Percentiles rank a stretch among this genome's conserved stretches.
phyloP scores from a whole-genome alignment of 108 stramenopile genomes.

The Cyclotella kingstonii region DNA sequence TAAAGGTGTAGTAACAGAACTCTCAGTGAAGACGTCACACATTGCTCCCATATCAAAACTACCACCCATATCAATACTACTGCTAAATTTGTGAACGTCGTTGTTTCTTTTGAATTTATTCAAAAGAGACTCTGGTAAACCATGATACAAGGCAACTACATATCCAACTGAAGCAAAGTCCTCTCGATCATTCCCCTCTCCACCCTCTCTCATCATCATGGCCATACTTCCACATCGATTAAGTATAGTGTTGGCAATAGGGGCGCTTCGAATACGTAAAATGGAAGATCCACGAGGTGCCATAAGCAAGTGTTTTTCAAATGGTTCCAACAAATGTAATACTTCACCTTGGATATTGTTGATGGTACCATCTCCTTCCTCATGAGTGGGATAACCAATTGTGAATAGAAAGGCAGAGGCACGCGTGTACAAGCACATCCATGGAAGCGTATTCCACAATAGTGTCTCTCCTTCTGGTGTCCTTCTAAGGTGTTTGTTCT shows the following conservation, averaged over 20 bases:
- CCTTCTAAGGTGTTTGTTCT: neutral
- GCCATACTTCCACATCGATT: conserved; percentile 31
- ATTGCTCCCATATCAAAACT: neutral
- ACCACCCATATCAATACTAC: neutral
- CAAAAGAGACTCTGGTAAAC: conserved; percentile 10
- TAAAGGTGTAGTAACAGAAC: conserved; percentile 43
- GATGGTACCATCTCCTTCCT: conserved; percentile 3
- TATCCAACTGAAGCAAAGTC: conserved; percentile 1
- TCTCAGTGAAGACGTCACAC: conserved; percentile 8
- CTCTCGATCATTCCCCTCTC: neutral
- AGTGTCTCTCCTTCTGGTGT: too few relatives aligned
- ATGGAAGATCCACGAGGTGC: conserved; percentile 35
- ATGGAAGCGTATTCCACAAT: conserved; percentile 40
- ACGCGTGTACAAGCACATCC: conserved; percentile 69
- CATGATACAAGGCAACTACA: conserved; percentile 29
- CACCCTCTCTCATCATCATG: conserved; percentile 25
- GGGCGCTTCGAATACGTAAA: conserved; percentile 62
- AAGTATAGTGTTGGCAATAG: conserved; percentile 7
- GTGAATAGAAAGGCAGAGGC: conserved; percentile 62
- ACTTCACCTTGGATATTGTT: conserved; percentile 26
- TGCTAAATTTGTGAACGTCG: neutral
- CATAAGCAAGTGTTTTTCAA: conserved; percentile 48
- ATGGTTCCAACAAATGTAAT: conserved; percentile 50
- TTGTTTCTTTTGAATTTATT: too few relatives aligned
- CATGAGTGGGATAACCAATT: conserved; percentile 29